Conservation (phyloP, 441 rosid genomes). For the Hura crepitans region DNA sequence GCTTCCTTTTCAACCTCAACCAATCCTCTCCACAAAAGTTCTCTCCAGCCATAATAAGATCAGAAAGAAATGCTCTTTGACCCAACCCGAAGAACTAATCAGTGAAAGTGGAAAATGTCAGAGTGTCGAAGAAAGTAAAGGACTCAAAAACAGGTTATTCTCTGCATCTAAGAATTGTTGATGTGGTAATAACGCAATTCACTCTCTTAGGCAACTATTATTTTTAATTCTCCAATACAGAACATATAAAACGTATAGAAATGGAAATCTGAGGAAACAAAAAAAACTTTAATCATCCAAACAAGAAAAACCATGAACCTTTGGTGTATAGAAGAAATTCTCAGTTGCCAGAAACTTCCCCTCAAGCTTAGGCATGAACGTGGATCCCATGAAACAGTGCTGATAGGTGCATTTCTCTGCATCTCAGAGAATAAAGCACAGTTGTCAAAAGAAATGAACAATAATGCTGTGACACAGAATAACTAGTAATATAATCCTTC, state of each 20-base stretch:
- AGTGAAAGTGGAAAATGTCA: slow-evolving; percentile 22
- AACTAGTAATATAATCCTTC: neutral
- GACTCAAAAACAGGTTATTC: slow-evolving; percentile 4
- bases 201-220: neutral
- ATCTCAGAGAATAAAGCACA: slow-evolving; percentile 20
- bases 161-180: neutral
- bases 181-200: slow-evolving; percentile 1
- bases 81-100: slow-evolving; percentile 69
- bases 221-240: neutral
- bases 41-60: slow-evolving; percentile 56
- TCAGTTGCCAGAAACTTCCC: slow-evolving; percentile 83
- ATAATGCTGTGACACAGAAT: neutral
- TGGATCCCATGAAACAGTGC: slow-evolving; percentile 65
- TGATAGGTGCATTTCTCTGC: slow-evolving; percentile 62
- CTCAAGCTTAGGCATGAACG: slow-evolving; percentile 64
- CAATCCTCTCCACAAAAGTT: slow-evolving; percentile 82
- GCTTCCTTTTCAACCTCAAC: slow-evolving; percentile 58
- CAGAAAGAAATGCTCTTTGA: slow-evolving; percentile 49
- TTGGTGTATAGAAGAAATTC: slow-evolving; percentile 77
- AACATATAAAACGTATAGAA: neutral
- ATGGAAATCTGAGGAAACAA: neutral
- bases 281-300: slow-evolving; percentile 3
- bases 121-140: slow-evolving; percentile 18
- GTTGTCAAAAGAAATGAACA: neutral
- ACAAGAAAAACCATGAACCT: slow-evolving; percentile 37